Evolutionary conservation across 108 stramenopile genomes (phyloP), one percentile per base, ranked within the genome.

Genomic region (Stephanodiscus minutulus): DNA sequence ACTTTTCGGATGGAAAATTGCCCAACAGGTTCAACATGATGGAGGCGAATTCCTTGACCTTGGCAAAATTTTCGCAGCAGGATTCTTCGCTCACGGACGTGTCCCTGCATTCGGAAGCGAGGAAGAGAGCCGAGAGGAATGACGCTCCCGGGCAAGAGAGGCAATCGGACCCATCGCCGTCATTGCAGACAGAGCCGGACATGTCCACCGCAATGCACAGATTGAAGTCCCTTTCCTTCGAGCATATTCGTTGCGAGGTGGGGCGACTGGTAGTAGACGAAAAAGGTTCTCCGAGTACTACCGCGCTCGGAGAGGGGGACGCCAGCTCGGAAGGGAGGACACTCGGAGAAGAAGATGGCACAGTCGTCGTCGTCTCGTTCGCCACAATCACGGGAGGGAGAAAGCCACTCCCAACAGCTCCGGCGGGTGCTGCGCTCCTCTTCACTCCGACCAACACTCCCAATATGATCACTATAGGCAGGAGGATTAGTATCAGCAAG

Each of bases 161-260:
- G 50, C 76, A 77, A 24, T 69, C 76, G 3, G 37, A 25, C 25
- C 68, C 63, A 35, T 29, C 13, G 18, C 44, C 43, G 35, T 44
- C 10, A 39, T 70, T 70, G 43, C 76, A 77, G 31, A 77, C 44
- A 17, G 53, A 56, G 7, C 76, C 76, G n/a, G 68, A 70, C 31
- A 68, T 68, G 27, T 76, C 75, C 13, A 76, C 46, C 12, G 75
- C 75, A 50, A 76, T 1, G 12, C 75, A 76, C 35, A 76, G 21
- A 24, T 70, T 70, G 54, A 70, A 69, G 36, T 64, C 68, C 21
- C 46, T 17, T 31, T 67, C 56, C 29, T 37, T 43, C 35, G 36
- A 33, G 47, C 72, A 73, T 7, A 33, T 60, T 60, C 20, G 59
- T 21, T 60, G 31, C 11, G 20, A 11, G 60, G 60, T 39, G 33